These are phyloP conservation scores for Pseudoscleropodium purum DNA, from an alignment of 225 moss, liverwort and hornwort genomes.

Conservation along the genomic window DNA sequence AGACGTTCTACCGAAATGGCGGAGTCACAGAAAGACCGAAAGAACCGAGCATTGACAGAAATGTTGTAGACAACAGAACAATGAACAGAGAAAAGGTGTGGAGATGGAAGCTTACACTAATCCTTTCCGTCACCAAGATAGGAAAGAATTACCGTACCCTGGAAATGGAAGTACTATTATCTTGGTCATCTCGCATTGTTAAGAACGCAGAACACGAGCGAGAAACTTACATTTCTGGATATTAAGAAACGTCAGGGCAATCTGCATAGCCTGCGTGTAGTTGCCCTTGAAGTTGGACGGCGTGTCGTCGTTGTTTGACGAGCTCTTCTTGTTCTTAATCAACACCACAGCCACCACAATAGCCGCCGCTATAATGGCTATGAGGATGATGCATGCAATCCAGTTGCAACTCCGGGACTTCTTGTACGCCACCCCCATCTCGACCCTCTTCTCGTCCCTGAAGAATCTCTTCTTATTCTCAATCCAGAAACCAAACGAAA, in stretches of 20 bases:
- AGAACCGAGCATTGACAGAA: neutral
- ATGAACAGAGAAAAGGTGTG: neutral
- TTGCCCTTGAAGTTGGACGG: slow-evolving; percentile 25
- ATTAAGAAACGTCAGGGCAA: slow-evolving; percentile 28
- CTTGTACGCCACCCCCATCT: slow-evolving; percentile 37
- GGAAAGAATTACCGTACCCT: neutral
- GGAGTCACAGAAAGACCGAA: neutral
- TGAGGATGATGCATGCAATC: slow-evolving; percentile 17
- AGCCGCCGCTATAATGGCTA: slow-evolving; percentile 11
- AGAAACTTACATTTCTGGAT: slow-evolving; percentile 41
- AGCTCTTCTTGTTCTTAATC: slow-evolving; percentile 30
- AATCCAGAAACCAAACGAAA: neutral
- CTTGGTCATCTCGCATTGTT: neutral
- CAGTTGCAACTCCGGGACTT: slow-evolving; percentile 35
- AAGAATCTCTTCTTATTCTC: neutral
- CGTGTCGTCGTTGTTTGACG: neutral
- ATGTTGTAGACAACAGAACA: neutral
- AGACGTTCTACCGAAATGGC: neutral
- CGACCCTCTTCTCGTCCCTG: neutral
- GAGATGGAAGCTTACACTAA: neutral
- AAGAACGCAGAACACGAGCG: neutral
- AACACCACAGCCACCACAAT: slow-evolving; percentile 32
- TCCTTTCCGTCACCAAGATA: neutral
- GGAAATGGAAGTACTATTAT: neutral
- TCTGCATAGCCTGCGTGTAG: slow-evolving; percentile 36